These are phyloP conservation scores for Nematocida minor DNA, from an alignment of 371 early-diverging fungal genomes.

Conservation along the genomic window DNA sequence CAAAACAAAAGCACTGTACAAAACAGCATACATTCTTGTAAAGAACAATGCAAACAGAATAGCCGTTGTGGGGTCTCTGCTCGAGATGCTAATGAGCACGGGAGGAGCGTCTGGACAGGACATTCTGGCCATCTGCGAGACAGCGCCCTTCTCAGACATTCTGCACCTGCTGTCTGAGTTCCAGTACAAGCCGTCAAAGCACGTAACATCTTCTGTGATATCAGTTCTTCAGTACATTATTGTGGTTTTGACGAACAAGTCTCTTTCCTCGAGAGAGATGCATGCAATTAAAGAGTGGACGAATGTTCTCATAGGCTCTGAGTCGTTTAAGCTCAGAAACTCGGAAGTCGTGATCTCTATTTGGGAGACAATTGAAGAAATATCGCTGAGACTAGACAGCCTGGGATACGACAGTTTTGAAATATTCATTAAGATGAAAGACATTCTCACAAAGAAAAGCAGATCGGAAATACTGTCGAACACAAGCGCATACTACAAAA, in stretches of 20 bases:
- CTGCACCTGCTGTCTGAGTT: background rate
- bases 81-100: background rate
- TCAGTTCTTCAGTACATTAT: slow-evolving; percentile 16
- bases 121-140: background rate
- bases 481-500: slow-evolving; percentile 37
- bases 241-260: background rate
- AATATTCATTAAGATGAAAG: slow-evolving; percentile 39
- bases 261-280: background rate
- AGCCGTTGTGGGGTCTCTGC: background rate
- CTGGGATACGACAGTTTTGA: slow-evolving; percentile 35
- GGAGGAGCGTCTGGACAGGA: background rate
- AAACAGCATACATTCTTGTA: slow-evolving; percentile 3
- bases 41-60: slow-evolving; percentile 12
- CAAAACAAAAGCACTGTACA: slow-evolving; percentile 3
- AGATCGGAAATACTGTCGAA: background rate
- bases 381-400: slow-evolving; percentile 7
- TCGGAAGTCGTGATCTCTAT: background rate
- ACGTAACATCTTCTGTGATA: background rate
- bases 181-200: slow-evolving; percentile 26
- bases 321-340: slow-evolving; percentile 2
- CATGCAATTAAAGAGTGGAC: background rate
- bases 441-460: background rate
- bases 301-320: background rate
- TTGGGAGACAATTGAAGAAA: slow-evolving; percentile 1
- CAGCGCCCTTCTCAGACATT: background rate